These are phyloP conservation scores for Achlya hypogyna DNA, from an alignment of 352 stramenopile species.

Conservation along the genomic window DNA sequence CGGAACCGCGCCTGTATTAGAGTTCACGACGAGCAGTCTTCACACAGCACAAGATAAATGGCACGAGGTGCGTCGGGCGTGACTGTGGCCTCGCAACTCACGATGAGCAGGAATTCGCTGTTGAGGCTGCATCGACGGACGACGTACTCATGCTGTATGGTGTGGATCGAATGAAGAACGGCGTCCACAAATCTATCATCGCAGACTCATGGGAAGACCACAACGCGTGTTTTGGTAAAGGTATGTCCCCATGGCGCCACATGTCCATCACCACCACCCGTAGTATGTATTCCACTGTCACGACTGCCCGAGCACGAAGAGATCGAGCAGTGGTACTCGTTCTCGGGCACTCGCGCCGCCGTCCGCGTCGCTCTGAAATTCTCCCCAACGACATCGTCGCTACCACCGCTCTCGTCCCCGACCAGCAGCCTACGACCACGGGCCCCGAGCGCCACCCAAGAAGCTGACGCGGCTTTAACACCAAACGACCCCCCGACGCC, in stretches of 20 bases:
- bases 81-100: background rate
- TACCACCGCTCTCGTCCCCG: background rate
- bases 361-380: slow-evolving; percentile 71
- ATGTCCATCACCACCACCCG: background rate
- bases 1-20: background rate
- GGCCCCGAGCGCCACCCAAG: background rate
- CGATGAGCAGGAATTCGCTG: slow-evolving; percentile 47
- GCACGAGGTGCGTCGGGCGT: slow-evolving; percentile 1
- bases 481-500: background rate
- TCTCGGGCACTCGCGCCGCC: slow-evolving; percentile 46
- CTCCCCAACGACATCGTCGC: slow-evolving; percentile 18
- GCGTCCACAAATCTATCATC: slow-evolving; percentile 29
- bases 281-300: slow-evolving; percentile 50
- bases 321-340: slow-evolving; percentile 77
- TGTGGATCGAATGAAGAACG: slow-evolving; percentile 51
- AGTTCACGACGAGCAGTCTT: background rate
- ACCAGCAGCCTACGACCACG: background rate
- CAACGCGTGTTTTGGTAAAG: slow-evolving; percentile 57
- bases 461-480: background rate
- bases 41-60: slow-evolving; percentile 6
- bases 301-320: slow-evolving; percentile 65
- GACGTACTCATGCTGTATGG: slow-evolving; percentile 65
- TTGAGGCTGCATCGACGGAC: slow-evolving; percentile 48
- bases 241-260: slow-evolving; percentile 18
- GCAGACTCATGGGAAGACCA: slow-evolving; percentile 36